These are phyloP conservation scores for Aspergillus fumigatiaffinis DNA, from an alignment of 2,329 filamentous ascomycete species.

Conservation along the genomic window DNA sequence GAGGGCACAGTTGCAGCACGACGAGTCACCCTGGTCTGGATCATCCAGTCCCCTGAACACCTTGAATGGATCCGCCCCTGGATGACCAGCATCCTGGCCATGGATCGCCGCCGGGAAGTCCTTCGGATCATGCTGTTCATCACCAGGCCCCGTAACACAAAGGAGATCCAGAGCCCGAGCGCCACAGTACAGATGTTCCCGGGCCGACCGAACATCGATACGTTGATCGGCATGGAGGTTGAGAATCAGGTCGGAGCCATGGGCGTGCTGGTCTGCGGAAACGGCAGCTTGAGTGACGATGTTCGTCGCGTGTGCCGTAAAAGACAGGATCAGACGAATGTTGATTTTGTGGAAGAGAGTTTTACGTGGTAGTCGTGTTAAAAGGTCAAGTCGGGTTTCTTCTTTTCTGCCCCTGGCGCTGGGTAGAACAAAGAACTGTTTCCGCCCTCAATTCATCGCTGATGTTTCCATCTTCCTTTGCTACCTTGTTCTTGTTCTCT, in stretches of 20 bases:
- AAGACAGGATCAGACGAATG: slow-evolving; percentile 57
- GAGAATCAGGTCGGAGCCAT: slow-evolving; percentile 81
- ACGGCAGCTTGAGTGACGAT: slow-evolving; percentile 71
- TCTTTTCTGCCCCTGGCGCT: background rate
- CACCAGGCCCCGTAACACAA: slow-evolving; percentile 78
- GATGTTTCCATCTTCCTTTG: background rate
- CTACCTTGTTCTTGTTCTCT: background rate
- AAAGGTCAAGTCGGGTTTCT: background rate
- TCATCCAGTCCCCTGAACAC: slow-evolving; percentile 82
- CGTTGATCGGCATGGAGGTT: slow-evolving; percentile 77
- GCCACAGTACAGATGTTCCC: slow-evolving; percentile 87
- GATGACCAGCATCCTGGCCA: slow-evolving; percentile 71
- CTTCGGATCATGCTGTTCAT: slow-evolving; percentile 86
- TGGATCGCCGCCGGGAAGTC: slow-evolving; percentile 77
- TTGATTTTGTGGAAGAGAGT: slow-evolving; percentile 74
- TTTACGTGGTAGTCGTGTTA: slow-evolving; percentile 50
- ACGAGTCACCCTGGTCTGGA: slow-evolving; percentile 81
- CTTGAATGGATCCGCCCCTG: slow-evolving; percentile 92
- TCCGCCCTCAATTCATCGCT: background rate
- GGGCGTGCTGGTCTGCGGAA: slow-evolving; percentile 77
- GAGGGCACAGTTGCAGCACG: slow-evolving; percentile 73
- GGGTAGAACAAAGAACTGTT: background rate
- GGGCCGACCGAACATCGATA: slow-evolving; percentile 76
- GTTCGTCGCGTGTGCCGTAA: slow-evolving; percentile 65
- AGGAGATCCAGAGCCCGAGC: slow-evolving; percentile 72